Percentiles rank a stretch among this genome's conserved stretches.
Evolutionary conservation across 345 rosid species (phyloP).

Genomic region (Gynandropsis gynandra): DNA sequence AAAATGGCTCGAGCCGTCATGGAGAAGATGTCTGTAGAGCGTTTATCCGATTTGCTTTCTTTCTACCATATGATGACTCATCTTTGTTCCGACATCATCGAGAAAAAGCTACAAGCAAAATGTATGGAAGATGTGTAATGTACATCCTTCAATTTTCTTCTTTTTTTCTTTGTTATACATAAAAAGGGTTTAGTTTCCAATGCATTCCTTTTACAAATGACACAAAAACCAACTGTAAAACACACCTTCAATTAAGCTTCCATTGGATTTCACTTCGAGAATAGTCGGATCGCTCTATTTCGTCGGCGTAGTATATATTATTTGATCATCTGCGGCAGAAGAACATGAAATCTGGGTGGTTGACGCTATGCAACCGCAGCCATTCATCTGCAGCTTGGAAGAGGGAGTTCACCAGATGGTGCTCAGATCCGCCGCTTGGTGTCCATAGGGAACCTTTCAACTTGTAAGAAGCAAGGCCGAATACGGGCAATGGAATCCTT

Average conservation of each 20-base stretch:
- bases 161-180: no score
- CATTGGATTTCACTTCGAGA: no score
- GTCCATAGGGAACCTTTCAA: constrained; percentile 79
- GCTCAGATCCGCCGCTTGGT: constrained; percentile 39
- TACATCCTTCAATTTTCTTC: no score
- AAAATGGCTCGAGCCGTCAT: constrained; percentile 32
- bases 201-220: no score
- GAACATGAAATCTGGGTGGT: constrained; percentile 80
- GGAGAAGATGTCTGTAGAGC: constrained; percentile 38
- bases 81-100: constrained; percentile 44
- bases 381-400: constrained; percentile 53
- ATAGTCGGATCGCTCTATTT: no score
- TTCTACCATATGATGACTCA: constrained; percentile 48
- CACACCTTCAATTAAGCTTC: background rate
- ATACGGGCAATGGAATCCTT: constrained; percentile 45
- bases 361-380: constrained; percentile 50
- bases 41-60: constrained; percentile 38
- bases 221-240: constrained; percentile 18
- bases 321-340: constrained; percentile 41
- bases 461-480: constrained; percentile 82
- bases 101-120: constrained; percentile 41
- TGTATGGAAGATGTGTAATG: no score
- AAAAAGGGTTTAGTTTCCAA: no score
- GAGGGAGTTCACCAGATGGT: constrained; percentile 41
- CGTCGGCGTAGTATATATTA: no score